phyloP scores from a whole-genome alignment of 2,329 filamentous ascomycete species.

The Venturia aucupariae region DNA sequence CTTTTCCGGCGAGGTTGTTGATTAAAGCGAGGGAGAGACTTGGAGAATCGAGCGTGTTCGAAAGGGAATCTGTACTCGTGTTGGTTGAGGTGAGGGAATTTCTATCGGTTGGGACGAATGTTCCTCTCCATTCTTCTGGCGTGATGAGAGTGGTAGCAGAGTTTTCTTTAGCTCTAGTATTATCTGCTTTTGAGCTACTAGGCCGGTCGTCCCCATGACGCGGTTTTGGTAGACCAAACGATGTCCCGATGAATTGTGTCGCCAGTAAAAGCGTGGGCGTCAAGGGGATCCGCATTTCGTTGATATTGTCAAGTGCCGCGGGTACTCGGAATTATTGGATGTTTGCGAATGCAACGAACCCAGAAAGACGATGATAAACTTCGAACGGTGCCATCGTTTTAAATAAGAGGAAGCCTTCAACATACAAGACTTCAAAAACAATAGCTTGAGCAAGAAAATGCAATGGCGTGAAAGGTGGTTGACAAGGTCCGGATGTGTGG shows the following conservation, averaged over 20 bases:
- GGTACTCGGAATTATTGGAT: neutral
- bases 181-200: neutral
- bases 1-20: conserved; percentile 13
- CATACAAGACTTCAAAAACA: neutral
- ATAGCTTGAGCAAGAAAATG: neutral
- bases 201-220: neutral
- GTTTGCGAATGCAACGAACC: neutral
- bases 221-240: neutral
- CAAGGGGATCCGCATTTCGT: neutral
- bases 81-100: neutral
- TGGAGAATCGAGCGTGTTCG: neutral
- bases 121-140: neutral
- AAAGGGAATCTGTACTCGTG: neutral
- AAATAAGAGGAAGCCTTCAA: neutral
- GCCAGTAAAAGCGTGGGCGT: neutral
- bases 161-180: neutral
- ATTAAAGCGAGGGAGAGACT: neutral
- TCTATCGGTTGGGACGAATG: neutral
- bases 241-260: conserved; percentile 16
- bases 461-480: neutral
- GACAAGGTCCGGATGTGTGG: neutral
- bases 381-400: neutral
- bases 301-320: too few relatives aligned
- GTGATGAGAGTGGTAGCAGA: neutral
- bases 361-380: neutral